These are phyloP conservation scores for Trichoderma simmonsii DNA, from an alignment of 2,329 filamentous ascomycete species.

Conservation along the genomic window DNA sequence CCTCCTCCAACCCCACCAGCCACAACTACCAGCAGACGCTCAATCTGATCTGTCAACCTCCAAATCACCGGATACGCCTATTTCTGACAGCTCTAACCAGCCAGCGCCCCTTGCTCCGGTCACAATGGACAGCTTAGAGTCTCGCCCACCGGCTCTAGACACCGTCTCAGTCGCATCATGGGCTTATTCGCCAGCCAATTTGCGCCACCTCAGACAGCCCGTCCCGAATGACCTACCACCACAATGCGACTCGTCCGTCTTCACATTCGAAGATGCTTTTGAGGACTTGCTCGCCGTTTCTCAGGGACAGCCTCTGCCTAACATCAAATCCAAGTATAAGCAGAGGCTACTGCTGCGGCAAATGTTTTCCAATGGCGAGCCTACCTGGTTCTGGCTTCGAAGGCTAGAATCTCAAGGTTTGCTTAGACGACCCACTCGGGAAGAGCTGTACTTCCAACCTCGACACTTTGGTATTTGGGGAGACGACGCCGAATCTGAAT, in stretches of 20 bases:
- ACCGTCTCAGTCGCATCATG: conserved; percentile 27
- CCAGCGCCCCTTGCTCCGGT: neutral
- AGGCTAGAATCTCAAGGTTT: conserved; percentile 38
- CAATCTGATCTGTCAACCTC: neutral
- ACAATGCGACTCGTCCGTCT: conserved; percentile 36
- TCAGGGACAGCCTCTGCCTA: conserved; percentile 41
- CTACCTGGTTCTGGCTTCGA: conserved; percentile 42
- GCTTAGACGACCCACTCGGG: neutral
- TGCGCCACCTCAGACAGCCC: conserved; percentile 47
- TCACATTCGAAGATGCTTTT: conserved; percentile 56
- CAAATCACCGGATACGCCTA: neutral
- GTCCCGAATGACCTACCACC: conserved; percentile 43
- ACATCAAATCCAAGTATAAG: conserved; percentile 36
- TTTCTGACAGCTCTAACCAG: conserved; percentile 9
- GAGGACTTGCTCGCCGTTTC: conserved; percentile 53
- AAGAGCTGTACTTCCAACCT: neutral
- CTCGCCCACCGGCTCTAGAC: conserved; percentile 10
- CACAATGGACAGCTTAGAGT: conserved; percentile 10
- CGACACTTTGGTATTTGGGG: neutral
- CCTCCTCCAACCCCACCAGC: conserved; percentile 23
- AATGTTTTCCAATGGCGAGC: conserved; percentile 41
- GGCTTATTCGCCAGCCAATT: conserved; percentile 32
- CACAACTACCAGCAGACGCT: conserved; percentile 16
- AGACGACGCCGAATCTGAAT: neutral
- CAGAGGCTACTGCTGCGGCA: conserved; percentile 37